Evolutionary conservation across 257 asterid genomes (phyloP), one percentile per base, ranked within the genome.

Genomic region (Forsythia viridissima): DNA sequence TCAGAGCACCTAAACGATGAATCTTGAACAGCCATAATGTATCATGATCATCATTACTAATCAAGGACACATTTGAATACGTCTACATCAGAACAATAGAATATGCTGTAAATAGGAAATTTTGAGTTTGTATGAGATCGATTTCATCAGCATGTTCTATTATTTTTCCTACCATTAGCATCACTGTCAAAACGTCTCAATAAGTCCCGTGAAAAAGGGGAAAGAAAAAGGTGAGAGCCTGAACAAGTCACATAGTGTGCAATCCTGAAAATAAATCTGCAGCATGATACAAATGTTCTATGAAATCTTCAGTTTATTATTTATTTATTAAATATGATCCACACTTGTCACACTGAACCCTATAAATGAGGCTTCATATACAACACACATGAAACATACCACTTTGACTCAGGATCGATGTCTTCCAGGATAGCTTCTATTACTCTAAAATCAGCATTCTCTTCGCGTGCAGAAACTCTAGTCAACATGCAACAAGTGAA

Each of bases 361-460:
- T 61, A 24, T 21, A 66, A 30, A 16, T 12, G 51, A 34, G 72
- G 71, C 57, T 66, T 72, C 70, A 59, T 66, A 44, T 82, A 84
- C 84, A 73, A 71, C 80, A 77, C 59, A 77, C 69, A 82, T 37
- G 38, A 36, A 77, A 65, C 75, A 43, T 18, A 77, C 55, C 8
- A 42, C n/a, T 20, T 74, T 71, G 71, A 67, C 55, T 65, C 37
- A 70, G 70, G 70, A 41, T 39, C 46, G 76, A 76, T 39, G 80
- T 44, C 63, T 63, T 34, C 75, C 43, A 24, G 72, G 77, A 76
- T 70, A 48, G 65, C 75, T 61, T 78, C 38, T 4, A 40, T 41
- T 72, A 40, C 42, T 37, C 39, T 18, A 15, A 57, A 13, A 21
- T 40, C 78, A 2, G 48, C 1, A 46, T 71, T 36, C n/a, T 59